Conservation (phyloP, 1,284 basidiomycete genomes). For the Trichosporon faecale region DNA sequence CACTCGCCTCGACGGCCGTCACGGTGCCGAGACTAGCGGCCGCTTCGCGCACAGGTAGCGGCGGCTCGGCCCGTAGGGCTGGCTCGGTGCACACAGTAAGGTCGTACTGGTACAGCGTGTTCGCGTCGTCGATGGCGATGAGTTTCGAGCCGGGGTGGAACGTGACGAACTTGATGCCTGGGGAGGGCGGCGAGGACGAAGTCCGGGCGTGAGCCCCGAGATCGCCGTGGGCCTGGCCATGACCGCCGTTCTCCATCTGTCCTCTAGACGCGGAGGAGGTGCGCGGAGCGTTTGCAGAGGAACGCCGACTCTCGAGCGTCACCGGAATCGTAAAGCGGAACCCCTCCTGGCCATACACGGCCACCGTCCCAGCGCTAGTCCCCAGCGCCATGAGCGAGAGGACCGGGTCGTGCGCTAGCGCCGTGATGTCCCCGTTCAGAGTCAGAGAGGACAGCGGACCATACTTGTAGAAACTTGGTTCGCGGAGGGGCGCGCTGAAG, state of each 20-base stretch:
- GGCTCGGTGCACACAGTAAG: slow-evolving; percentile 40
- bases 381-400: slow-evolving; percentile 72
- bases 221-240: too few species aligned
- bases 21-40: slow-evolving; percentile 35
- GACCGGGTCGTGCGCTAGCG: slow-evolving; percentile 67
- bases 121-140: slow-evolving; percentile 43
- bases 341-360: slow-evolving; percentile 43
- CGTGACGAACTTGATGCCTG: slow-evolving; percentile 43
- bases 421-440: slow-evolving; percentile 57
- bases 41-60: slow-evolving; percentile 38
- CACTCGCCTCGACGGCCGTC: slow-evolving; percentile 40
- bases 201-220: too few species aligned
- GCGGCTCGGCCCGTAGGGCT: slow-evolving; percentile 36
- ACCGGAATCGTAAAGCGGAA: slow-evolving; percentile 48
- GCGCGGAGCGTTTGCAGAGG: too few species aligned
- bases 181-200: slow-evolving; percentile 1
- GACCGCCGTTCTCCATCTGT: too few species aligned
- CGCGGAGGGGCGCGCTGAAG: slow-evolving; percentile 47
- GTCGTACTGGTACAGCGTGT: slow-evolving; percentile 43
- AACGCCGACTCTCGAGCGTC: slow-evolving; percentile 8
- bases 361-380: slow-evolving; percentile 44
- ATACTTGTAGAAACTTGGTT: slow-evolving; percentile 48
- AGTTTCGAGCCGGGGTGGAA: slow-evolving; percentile 50
- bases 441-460: slow-evolving; percentile 49
- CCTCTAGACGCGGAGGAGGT: too few species aligned